phyloP scores from a whole-genome alignment of 768 basidiomycete genomes.

The Boletus eberwhitei region DNA sequence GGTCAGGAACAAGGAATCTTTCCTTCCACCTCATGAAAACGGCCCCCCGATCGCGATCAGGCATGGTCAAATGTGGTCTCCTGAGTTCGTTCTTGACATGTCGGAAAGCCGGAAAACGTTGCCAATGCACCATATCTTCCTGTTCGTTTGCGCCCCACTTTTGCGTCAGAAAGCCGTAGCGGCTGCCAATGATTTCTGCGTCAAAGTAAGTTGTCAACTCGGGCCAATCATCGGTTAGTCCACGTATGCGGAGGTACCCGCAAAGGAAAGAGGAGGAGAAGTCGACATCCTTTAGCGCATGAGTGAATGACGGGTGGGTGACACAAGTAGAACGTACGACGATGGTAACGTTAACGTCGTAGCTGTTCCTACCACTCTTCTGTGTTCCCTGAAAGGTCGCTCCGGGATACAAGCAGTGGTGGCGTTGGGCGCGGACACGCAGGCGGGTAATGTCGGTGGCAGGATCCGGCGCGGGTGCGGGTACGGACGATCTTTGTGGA shows the following conservation, averaged over 20 bases:
- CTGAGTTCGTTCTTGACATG: constrained; percentile 77
- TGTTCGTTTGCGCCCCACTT: constrained; percentile 89
- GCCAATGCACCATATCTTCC: constrained; percentile 94
- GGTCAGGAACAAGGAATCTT: constrained; percentile 91
- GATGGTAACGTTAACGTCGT: constrained; percentile 91
- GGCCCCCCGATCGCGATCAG: constrained; percentile 71
- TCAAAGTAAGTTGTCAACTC: constrained; percentile 96
- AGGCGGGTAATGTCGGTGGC: constrained; percentile 73
- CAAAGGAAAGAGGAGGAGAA: constrained; percentile 81
- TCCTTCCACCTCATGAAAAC: constrained; percentile 99
- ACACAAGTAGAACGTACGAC: constrained; percentile 56
- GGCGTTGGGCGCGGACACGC: constrained; percentile 66
- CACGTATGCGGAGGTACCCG: constrained; percentile 90
- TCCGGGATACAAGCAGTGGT: constrained; percentile 84
- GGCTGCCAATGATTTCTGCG: constrained; percentile 90
- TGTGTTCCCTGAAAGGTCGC: constrained; percentile 88
- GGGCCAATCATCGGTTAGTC: constrained; percentile 91
- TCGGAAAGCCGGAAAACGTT: constrained; percentile 86
- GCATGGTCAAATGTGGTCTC: constrained; percentile 73
- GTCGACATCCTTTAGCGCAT: constrained; percentile 71
- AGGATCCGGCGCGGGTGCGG: constrained; percentile 43
- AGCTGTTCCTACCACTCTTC: constrained; percentile 89
- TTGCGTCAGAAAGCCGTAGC: constrained; percentile 87
- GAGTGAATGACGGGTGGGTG: not conserved
- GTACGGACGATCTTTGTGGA: constrained; percentile 6